A percentile compares a stretch with the other conserved stretches of the same genome.
phyloP scores from a whole-genome alignment of 1,284 basidiomycete genomes.

The Malassezia brasiliensis region DNA sequence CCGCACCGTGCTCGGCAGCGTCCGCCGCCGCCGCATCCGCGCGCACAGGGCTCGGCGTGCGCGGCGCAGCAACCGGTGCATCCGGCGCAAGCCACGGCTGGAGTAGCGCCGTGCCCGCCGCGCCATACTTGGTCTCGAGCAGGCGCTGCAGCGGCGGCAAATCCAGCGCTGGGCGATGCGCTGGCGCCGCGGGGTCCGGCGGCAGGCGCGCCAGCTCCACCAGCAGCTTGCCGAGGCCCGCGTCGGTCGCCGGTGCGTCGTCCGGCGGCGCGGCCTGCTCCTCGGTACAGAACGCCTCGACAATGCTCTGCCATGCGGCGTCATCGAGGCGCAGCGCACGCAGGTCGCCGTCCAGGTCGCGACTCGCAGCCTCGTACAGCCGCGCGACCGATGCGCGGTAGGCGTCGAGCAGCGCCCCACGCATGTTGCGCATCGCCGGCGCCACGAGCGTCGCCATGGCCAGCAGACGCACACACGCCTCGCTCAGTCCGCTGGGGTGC shows the following conservation, averaged over 20 bases:
- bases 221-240: constrained; percentile 14
- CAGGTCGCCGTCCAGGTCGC: constrained; percentile 8
- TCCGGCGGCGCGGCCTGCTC: neutral
- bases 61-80: neutral
- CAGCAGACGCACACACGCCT: constrained; percentile 6
- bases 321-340: neutral
- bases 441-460: constrained; percentile 10
- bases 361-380: constrained; percentile 12
- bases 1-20: neutral
- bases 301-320: constrained; percentile 6
- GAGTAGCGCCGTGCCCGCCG: neutral
- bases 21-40: neutral
- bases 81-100: constrained; percentile 4
- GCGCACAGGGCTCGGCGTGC: neutral
- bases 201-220: constrained; percentile 6
- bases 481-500: neutral
- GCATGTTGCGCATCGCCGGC: constrained; percentile 5
- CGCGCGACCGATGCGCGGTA: constrained; percentile 7
- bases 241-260: neutral
- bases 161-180: neutral
- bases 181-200: neutral
- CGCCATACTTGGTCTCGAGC: constrained; percentile 12
- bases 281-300: neutral
- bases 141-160: neutral
- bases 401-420: constrained; percentile 5